These are phyloP conservation scores for Glycine soja DNA, from an alignment of 306 rosid genomes.

Conservation along the genomic window DNA sequence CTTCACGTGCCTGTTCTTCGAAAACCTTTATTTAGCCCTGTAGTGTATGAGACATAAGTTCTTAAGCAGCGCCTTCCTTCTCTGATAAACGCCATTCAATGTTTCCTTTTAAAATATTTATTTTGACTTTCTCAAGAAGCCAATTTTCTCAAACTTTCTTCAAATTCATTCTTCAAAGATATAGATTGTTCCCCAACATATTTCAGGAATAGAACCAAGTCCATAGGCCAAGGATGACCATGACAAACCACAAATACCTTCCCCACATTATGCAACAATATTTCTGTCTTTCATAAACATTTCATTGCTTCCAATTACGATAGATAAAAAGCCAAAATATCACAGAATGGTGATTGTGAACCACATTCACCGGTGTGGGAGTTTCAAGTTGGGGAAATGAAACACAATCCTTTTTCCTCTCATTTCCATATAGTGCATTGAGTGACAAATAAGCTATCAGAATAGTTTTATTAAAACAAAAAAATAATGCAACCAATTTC, in stretches of 20 bases:
- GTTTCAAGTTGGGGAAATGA: constrained; percentile 28
- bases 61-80: no score
- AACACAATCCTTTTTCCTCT: constrained; percentile 14
- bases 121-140: no score
- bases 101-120: no score
- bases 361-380: constrained; percentile 4
- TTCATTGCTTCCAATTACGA: background rate
- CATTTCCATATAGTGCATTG: constrained; percentile 22
- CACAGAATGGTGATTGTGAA: background rate
- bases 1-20: no score
- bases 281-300: constrained; percentile 20
- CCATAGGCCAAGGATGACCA: background rate
- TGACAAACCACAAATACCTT: background rate
- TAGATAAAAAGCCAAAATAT: constrained; percentile 17
- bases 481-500: constrained; percentile 39
- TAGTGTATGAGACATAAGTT: no score
- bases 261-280: constrained; percentile 26
- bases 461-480: constrained; percentile 13
- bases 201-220: constrained; percentile 7
- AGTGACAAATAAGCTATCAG: constrained; percentile 14
- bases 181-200: no score
- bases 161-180: no score
- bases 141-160: no score
- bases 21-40: no score
- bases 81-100: no score